Evolutionary conservation across 495 filamentous ascomycete species (phyloP), one percentile per base, ranked within the genome.

Genomic region (Xylaria telfairii): DNA sequence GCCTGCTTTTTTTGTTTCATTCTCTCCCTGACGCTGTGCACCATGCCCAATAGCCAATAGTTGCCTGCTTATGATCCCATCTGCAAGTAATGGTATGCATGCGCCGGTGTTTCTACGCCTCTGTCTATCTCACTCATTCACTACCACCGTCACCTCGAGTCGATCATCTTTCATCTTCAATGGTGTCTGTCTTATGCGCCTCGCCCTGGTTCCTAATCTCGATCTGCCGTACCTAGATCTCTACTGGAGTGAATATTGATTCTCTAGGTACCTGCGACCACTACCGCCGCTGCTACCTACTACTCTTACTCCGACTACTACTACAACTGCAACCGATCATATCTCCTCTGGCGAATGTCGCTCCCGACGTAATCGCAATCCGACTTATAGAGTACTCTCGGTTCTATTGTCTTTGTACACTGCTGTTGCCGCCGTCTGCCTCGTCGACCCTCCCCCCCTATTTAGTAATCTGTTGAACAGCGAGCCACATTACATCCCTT

Each of bases 171-270:
- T 19, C 10, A 6, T 65, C 3, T 32, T 19, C 8, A 19, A 8
- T 60, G 28, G n/a, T n/a, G n/a, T n/a, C n/a, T 69, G 56, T 53
- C 34, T 44, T 44, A 42, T 68, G 67, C 42, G 53, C 53, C 28
- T 41, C 56, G 42, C 15, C 41, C 30, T 34, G 41, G 61, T 37
- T 39, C 13, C 59, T 42, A 17, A 30, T 32, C 66, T 68, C 66
- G 39, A 47, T 68, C 5, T 26, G 19, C n/a, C n/a, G n/a, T n/a
- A n/a, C n/a, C n/a, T n/a, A n/a, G 41, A 24, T 62, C 34, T 62
- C 32, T 56, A 17, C 37, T 6, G 7, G 57, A 61, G 15, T 37
- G 63, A 49, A 66, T 41, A 21, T 64, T 37, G 51, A 44, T 30
- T 3, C 17, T 39, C 19, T 15, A 28, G 57, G 41, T 53, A 42